Conservation (phyloP, 352 stramenopile species). For the Phytophthora citricola region DNA sequence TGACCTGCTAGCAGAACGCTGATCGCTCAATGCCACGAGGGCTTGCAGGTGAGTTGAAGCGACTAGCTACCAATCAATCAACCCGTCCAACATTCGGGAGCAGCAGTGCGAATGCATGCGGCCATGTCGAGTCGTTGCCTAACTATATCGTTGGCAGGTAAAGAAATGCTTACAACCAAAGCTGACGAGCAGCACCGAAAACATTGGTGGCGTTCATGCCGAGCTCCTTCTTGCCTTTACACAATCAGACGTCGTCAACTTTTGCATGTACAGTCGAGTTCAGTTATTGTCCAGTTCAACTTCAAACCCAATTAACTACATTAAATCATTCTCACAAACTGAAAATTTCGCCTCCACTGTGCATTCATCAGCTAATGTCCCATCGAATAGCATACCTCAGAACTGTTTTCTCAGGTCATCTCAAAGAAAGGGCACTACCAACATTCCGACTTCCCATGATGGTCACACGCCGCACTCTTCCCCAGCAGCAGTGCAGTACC, state of each 20-base stretch:
- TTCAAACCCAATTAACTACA: no score
- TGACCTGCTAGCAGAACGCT: neutral
- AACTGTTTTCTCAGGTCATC: neutral
- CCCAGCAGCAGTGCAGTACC: neutral
- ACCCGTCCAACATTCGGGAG: slow-evolving; percentile 8
- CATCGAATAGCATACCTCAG: neutral
- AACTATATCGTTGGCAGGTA: neutral
- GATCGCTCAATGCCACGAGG: slow-evolving; percentile 9
- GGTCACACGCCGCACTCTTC: neutral
- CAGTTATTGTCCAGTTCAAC: no score
- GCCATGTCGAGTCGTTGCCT: neutral
- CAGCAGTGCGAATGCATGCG: slow-evolving; percentile 8
- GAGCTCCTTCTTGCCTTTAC: no score
- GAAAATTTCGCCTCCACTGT: no score
- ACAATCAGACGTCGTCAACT: no score
- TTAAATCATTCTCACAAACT: no score
- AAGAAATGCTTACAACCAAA: neutral
- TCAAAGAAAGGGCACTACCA: neutral
- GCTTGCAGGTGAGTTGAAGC: slow-evolving; percentile 1
- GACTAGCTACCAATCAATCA: slow-evolving; percentile 8
- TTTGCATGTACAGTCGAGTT: no score
- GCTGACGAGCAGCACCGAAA: no score
- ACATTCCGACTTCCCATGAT: slow-evolving; percentile 1
- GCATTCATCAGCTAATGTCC: neutral
- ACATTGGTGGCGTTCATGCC: no score